Percentiles rank a stretch among this genome's conserved stretches.
These are phyloP conservation scores for Botrytis sinoallii DNA, from an alignment of 2,329 filamentous ascomycete species.

Conservation along the genomic window DNA sequence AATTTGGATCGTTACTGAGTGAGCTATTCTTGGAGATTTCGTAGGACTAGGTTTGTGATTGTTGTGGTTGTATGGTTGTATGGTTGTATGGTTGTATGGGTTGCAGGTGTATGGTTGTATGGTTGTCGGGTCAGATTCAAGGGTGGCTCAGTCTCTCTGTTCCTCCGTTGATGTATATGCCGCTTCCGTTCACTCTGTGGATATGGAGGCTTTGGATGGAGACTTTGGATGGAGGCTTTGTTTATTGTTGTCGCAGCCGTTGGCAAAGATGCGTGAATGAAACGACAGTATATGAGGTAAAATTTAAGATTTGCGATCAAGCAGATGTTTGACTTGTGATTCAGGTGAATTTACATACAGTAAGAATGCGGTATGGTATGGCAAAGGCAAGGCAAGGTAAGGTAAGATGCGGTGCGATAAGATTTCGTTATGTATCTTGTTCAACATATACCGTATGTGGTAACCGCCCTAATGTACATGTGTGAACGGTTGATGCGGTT, in stretches of 20 bases:
- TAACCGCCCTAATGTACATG: not conserved
- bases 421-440: conserved; percentile 7
- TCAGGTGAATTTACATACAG: not conserved
- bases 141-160: not conserved
- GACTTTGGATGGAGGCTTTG: not conserved
- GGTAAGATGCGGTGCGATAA: not conserved
- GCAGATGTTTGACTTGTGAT: not conserved
- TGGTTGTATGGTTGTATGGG: not conserved
- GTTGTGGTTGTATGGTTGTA: not conserved
- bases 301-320: not conserved
- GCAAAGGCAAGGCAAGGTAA: not conserved
- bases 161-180: not conserved
- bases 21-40: conserved; percentile 8
- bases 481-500: conserved; percentile 11
- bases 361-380: not conserved
- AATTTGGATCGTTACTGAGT: not conserved
- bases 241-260: not conserved
- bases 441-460: not conserved
- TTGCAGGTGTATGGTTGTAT: not conserved
- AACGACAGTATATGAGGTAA: not conserved
- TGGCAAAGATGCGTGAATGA: not conserved
- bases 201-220: not conserved
- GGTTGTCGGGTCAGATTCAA: not conserved
- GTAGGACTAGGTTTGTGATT: not conserved
- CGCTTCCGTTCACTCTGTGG: not conserved